phyloP scores from a whole-genome alignment of 768 basidiomycete genomes.

The Cubamyces sp. region DNA sequence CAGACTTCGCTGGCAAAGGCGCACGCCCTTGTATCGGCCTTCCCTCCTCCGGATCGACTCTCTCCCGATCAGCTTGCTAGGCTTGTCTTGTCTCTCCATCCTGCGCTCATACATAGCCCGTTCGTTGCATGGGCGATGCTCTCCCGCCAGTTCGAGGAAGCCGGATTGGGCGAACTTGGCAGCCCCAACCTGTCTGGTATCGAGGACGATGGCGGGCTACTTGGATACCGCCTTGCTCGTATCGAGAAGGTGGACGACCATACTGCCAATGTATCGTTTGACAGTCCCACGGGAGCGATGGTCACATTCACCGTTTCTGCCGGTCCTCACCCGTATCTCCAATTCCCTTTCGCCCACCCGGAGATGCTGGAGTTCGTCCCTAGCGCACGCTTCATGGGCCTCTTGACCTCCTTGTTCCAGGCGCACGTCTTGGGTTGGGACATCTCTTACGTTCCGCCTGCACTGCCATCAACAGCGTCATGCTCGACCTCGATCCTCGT shows the following conservation, averaged over 20 bases:
- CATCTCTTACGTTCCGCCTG: conserved; percentile 63
- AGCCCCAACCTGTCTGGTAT: conserved; percentile 44
- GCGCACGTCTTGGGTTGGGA: conserved; percentile 70
- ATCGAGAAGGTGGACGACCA: conserved; percentile 47
- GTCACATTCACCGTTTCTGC: conserved; percentile 50
- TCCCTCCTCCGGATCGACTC: conserved; percentile 50
- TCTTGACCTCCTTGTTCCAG: conserved; percentile 62
- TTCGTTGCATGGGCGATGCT: conserved; percentile 68
- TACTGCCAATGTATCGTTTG: conserved; percentile 50
- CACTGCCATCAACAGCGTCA: conserved; percentile 61
- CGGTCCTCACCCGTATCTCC: conserved; percentile 48
- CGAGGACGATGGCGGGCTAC: conserved; percentile 46
- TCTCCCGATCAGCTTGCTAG: conserved; percentile 55
- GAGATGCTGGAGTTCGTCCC: conserved; percentile 44
- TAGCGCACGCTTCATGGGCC: conserved; percentile 55
- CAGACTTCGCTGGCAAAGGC: conserved; percentile 65
- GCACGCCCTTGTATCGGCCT: conserved; percentile 45
- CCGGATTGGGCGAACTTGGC: conserved; percentile 56
- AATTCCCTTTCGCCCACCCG: conserved; percentile 45
- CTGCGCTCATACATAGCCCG: conserved; percentile 55
- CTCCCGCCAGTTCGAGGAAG: conserved; percentile 55
- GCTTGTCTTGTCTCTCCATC: conserved; percentile 62
- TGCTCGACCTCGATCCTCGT: conserved; percentile 62
- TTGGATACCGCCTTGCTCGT: conserved; percentile 52
- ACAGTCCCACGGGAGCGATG: conserved; percentile 33